Conservation (phyloP, 306 rosid genomes). For the Ormosia semicastrata region DNA sequence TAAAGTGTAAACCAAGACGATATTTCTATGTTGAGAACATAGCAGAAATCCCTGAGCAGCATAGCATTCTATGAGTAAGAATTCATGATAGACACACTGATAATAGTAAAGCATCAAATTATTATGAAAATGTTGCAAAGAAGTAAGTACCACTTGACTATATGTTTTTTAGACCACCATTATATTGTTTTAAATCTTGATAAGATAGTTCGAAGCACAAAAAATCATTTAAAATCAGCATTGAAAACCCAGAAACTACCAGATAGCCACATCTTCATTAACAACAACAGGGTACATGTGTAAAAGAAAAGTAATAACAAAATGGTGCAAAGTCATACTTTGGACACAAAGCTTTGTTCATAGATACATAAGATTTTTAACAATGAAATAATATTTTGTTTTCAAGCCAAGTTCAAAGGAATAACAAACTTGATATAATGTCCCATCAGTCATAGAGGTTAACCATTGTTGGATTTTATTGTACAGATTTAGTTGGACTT, state of each 20-base stretch:
- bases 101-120: neutral
- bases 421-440: neutral
- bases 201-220: neutral
- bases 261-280: neutral
- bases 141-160: slow-evolving; percentile 5
- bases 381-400: neutral
- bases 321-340: neutral
- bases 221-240: neutral
- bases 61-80: slow-evolving; percentile 6
- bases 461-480: no score
- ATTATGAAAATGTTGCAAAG: neutral
- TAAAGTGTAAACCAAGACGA: slow-evolving; percentile 13
- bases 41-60: neutral
- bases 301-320: neutral
- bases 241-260: slow-evolving; percentile 8
- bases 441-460: slow-evolving; percentile 13
- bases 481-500: no score
- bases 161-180: neutral
- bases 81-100: neutral
- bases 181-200: neutral
- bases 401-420: neutral
- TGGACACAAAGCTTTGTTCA: neutral
- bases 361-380: neutral
- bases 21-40: neutral
- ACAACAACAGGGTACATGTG: neutral